Base-by-base conservation (phyloP, 306 rosid species). In the Fragaria nilgerrensis region DNA sequence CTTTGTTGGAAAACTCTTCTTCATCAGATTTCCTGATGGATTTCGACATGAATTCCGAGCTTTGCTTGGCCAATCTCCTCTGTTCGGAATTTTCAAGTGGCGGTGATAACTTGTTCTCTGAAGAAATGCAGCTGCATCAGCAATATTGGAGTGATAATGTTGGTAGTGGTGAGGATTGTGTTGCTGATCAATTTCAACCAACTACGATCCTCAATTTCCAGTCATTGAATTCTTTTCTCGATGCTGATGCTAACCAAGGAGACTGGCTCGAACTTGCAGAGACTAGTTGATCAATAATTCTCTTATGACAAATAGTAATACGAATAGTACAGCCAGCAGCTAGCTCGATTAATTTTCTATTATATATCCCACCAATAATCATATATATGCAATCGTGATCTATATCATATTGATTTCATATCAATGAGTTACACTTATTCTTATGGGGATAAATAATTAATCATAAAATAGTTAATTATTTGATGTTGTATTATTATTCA, bases 31-130 rank as follows among this genome's bases (percentile, higher is more conserved):
- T 75, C 7, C 5, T 41, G 53, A 2, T 14, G 58, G 68, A 75
- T 75, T 68, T 80, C 53, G 64, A 16, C 20, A 49, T 23, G n/a
- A 50, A 49, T n/a, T 19, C 45, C 8, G 84, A 75, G 66, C 63
- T 80, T 49, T 59, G 22, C 59, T 25, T 70, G 5, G 9, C 77
- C 17, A 69, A 19, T 71, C 61, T 81, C n/a, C 53, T 75, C 34
- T 22, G 72, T 52, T 62, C 68, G 5, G 68, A 70, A 23, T 44
- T 68, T 19, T n/a, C 27, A 4, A 41, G 27, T 2, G 25, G 27
- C 4, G 23, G 2, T 9, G 43, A 32, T n/a, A 29, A 5, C 7
- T 22, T 25, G 50, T 68, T 67, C 22, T 53, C 74, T 16, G 74
- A 77, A 34, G 80, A 68, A 66, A 15, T 77, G 73, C 55, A 37